Conservation (phyloP, 345 rosid genomes). For the Brassica cretica region DNA sequence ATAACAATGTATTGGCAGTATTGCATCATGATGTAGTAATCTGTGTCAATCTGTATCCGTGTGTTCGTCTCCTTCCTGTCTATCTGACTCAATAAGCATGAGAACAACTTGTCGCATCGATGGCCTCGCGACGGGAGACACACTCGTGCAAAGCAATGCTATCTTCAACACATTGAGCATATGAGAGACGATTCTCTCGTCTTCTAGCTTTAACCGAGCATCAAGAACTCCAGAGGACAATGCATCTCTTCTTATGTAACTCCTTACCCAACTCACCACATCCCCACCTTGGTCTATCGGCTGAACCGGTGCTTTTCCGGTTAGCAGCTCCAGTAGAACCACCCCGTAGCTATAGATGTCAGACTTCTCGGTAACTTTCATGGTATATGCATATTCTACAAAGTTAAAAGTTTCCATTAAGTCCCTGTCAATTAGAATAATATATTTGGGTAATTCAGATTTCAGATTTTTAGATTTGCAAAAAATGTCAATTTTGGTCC, state of each 20-base stretch:
- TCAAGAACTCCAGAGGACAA: slow-evolving; percentile 65
- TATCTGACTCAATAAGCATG: slow-evolving; percentile 68
- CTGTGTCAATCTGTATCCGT: slow-evolving; percentile 10
- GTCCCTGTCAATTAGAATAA: not conserved
- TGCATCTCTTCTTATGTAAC: slow-evolving; percentile 51
- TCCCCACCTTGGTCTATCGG: slow-evolving; percentile 90
- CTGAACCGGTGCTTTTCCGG: slow-evolving; percentile 83
- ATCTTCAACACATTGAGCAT: slow-evolving; percentile 73
- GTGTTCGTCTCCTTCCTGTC: slow-evolving; percentile 34
- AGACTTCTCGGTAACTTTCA: slow-evolving; percentile 92
- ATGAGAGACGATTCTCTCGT: slow-evolving; percentile 54
- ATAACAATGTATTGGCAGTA: not conserved
- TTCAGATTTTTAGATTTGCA: not conserved
- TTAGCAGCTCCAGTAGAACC: slow-evolving; percentile 67
- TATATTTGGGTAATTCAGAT: not conserved
- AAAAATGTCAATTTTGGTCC: not conserved
- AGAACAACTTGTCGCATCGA: slow-evolving; percentile 73
- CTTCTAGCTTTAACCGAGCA: slow-evolving; percentile 52
- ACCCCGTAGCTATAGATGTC: slow-evolving; percentile 96
- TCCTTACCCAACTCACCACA: slow-evolving; percentile 80
- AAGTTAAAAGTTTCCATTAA: slow-evolving; percentile 33
- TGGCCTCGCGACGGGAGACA: slow-evolving; percentile 61
- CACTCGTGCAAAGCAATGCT: slow-evolving; percentile 72
- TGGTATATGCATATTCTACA: slow-evolving; percentile 88
- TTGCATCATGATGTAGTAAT: slow-evolving; percentile 2